Conservation (phyloP, 2,329 filamentous ascomycete genomes). For the Ophiostoma australiae region DNA sequence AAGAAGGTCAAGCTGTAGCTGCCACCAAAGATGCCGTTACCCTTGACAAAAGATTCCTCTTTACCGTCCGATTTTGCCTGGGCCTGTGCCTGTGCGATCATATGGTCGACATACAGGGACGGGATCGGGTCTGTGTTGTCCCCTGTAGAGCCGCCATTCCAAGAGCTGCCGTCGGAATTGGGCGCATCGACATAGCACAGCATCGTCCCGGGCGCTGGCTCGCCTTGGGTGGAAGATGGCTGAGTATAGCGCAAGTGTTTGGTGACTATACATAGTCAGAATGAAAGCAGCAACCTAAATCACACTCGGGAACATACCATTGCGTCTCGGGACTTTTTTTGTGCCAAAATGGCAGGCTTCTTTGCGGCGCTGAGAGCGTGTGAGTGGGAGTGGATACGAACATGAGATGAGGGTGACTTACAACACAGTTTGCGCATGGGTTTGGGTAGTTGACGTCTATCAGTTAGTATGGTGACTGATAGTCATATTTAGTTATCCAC, state of each 20-base stretch:
- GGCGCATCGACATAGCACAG: slow-evolving; percentile 17
- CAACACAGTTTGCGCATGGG: slow-evolving; percentile 24
- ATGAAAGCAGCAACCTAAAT: not conserved
- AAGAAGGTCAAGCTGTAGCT: slow-evolving; percentile 33
- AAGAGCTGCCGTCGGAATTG: not conserved
- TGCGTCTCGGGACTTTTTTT: slow-evolving; percentile 24
- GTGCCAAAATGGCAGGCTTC: slow-evolving; percentile 25
- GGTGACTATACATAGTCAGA: slow-evolving; percentile 14
- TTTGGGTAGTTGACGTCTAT: slow-evolving; percentile 24
- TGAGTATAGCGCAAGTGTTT: slow-evolving; percentile 15
- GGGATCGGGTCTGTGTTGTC: slow-evolving; percentile 24
- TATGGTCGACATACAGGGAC: slow-evolving; percentile 32
- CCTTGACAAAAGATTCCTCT: slow-evolving; percentile 29
- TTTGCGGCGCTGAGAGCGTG: slow-evolving; percentile 24
- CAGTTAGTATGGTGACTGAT: not conserved
- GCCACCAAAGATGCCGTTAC: slow-evolving; percentile 32
- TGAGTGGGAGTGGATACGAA: not conserved
- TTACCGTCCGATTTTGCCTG: slow-evolving; percentile 16
- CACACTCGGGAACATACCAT: slow-evolving; percentile 13
- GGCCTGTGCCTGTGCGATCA: slow-evolving; percentile 28
- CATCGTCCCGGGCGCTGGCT: not conserved
- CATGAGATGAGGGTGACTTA: not conserved
- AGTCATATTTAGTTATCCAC: not conserved
- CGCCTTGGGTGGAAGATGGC: not conserved
- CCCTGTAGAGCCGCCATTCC: not conserved